Base-by-base conservation (phyloP, 192 early-diverging fungal species). In the Gaertneriomyces sp. region DNA sequence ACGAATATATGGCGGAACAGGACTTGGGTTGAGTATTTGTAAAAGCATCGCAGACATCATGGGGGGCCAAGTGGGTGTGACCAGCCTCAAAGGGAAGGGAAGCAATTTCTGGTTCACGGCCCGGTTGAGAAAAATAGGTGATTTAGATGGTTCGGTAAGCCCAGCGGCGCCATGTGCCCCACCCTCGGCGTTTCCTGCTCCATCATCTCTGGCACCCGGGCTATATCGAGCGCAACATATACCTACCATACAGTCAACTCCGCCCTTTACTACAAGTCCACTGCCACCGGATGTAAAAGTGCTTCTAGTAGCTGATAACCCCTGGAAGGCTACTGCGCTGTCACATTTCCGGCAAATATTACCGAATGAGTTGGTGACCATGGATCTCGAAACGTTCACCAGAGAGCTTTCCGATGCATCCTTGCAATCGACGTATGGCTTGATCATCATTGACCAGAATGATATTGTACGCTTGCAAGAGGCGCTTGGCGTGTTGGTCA, bases 21-120 rank as follows among this genome's bases (percentile, higher is more conserved):
- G 65, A 6, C 43, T 67, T 6, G 65, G 65, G 6, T 54, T 67
- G 16, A 56, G 42, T 44, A 67, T 67, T 38, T 67, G 65, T 45
- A 33, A 47, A 16, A 12, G 50, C 53, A 52, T 67, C 45, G 41
- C 46, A 4, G 46, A 67, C 9, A 17, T 59, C 12, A 58, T 67
- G 65, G 57, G 57, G 0, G 65, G 65, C 42, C 19, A 19, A n/a
- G 41, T 67, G 12, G 57, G 54, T 7, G 17, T 59, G 8, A 57
- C 12, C 0, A 67, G 65, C 57, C 11, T 16, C 1, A 64, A 55
- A 53, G 63, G 63, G 11, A 19, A 41, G 8, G 63, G 63, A 20
- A 10, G 51, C 40, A 42, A 11, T 1, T 64, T 64, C 5, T 17
- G 50, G n/a, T 14, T 54, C 38, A 54, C 41, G 1, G 14, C 41